Conservation (phyloP, 1,284 basidiomycete genomes). For the Stereum hirsutum region DNA sequence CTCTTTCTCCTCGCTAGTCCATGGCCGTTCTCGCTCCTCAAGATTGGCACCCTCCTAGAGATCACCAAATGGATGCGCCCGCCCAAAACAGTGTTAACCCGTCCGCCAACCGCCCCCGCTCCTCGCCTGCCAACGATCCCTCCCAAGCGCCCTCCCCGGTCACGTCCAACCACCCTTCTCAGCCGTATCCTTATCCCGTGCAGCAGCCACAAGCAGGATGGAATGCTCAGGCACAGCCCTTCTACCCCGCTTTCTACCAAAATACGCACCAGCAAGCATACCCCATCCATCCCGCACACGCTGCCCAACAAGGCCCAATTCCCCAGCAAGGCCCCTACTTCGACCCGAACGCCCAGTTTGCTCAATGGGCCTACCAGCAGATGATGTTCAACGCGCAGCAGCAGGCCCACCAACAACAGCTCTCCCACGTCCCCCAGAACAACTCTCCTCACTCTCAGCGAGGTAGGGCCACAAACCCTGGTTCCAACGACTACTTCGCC, state of each 20-base stretch:
- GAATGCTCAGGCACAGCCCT: conserved; percentile 57
- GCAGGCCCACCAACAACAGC: conserved; percentile 35
- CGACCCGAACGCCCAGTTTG: conserved; percentile 70
- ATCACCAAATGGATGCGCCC: conserved; percentile 50
- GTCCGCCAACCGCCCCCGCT: conserved; percentile 38
- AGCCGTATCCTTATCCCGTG: conserved; percentile 30
- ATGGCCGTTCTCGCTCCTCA: conserved; percentile 70
- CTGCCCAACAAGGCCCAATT: conserved; percentile 32
- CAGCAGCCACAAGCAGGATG: conserved; percentile 41
- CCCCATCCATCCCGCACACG: conserved; percentile 33
- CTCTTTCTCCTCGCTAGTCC: conserved; percentile 25
- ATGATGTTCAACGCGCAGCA: conserved; percentile 71
- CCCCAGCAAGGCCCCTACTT: conserved; percentile 42
- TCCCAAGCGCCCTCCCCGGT: conserved; percentile 21
- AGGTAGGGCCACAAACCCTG: conserved; percentile 22
- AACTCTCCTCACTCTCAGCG: conserved; percentile 24
- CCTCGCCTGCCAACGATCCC: conserved; percentile 45
- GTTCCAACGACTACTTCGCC: conserved; percentile 43
- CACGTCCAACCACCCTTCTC: conserved; percentile 18
- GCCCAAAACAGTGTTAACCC: conserved; percentile 28
- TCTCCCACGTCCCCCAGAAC: conserved; percentile 24
- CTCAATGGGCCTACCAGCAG: conserved; percentile 81
- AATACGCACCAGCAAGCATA: conserved; percentile 49
- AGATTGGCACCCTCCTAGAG: conserved; percentile 61
- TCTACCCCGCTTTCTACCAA: conserved; percentile 69